These are phyloP conservation scores for Rhynchospora tenuis DNA, from an alignment of 176 grass and related monocot species.

Conservation along the genomic window DNA sequence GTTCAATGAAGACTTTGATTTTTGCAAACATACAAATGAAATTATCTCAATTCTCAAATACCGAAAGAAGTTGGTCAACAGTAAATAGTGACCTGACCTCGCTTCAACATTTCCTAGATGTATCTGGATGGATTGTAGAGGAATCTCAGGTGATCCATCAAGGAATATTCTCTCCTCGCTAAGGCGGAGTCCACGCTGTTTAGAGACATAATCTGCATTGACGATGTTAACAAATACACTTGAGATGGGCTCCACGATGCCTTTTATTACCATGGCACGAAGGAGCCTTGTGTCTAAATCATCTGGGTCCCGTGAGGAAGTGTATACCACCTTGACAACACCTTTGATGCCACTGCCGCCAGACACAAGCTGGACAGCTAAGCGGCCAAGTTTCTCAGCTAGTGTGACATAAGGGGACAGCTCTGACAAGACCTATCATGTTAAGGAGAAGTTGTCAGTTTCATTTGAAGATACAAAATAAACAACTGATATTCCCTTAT, in stretches of 20 bases:
- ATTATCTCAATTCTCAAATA: neutral
- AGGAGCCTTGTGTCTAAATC: slow-evolving; percentile 74
- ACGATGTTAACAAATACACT: slow-evolving; percentile 69
- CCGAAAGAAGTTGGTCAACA: neutral
- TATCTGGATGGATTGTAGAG: slow-evolving; percentile 64
- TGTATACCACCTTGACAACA: slow-evolving; percentile 69
- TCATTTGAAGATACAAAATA: neutral
- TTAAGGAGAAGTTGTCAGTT: neutral
- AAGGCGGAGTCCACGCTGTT: slow-evolving; percentile 56
- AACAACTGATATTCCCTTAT: neutral
- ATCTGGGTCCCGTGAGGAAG: slow-evolving; percentile 54
- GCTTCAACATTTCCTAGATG: slow-evolving; percentile 73
- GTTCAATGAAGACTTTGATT: neutral
- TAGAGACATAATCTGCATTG: slow-evolving; percentile 72
- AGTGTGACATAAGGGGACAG: slow-evolving; percentile 59
- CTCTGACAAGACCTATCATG: slow-evolving; percentile 54
- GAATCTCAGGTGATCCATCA: slow-evolving; percentile 49
- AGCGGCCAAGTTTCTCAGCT: slow-evolving; percentile 73
- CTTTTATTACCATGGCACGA: slow-evolving; percentile 64
- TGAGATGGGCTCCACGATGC: slow-evolving; percentile 75
- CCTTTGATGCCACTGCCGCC: slow-evolving; percentile 59
- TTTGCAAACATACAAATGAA: neutral
- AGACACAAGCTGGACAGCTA: slow-evolving; percentile 80
- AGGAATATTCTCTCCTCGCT: slow-evolving; percentile 51
- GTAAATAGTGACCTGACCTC: neutral